Evolutionary conservation across 306 rosid species (phyloP).

Genomic region (Rosa multiflora): DNA sequence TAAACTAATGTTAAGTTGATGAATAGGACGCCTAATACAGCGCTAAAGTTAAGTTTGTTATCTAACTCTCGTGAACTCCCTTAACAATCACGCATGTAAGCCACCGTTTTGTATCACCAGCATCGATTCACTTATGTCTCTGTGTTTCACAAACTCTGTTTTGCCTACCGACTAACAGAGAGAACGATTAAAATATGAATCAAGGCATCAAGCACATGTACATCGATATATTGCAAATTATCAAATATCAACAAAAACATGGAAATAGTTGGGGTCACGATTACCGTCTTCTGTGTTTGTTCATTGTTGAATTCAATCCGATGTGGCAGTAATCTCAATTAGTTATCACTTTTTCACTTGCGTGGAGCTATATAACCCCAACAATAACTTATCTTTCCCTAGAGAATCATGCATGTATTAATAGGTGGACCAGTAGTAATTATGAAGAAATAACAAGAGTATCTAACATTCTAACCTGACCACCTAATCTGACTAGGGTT

Average conservation of each 20-base stretch:
- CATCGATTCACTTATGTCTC: neutral
- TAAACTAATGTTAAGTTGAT: neutral
- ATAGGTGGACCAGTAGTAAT: too few species aligned
- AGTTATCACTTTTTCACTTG: too few species aligned
- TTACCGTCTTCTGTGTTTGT: neutral
- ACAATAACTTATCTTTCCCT: too few species aligned
- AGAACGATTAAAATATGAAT: neutral
- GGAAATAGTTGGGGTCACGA: neutral
- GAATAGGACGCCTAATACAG: slow-evolving; percentile 1
- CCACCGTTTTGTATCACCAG: neutral
- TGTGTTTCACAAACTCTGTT: neutral
- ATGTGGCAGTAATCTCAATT: neutral
- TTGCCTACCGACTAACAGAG: neutral
- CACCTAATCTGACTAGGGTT: too few species aligned
- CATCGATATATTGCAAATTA: neutral
- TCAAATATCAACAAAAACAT: neutral
- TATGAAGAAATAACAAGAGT: too few species aligned
- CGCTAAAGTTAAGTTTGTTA: neutral
- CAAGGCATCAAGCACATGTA: neutral
- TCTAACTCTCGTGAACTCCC: slow-evolving; percentile 2
- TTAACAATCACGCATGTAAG: neutral
- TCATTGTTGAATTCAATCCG: neutral
- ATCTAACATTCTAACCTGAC: too few species aligned
- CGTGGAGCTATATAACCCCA: too few species aligned
- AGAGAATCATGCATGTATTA: too few species aligned